These are phyloP conservation scores for Tricholoma matsutake DNA, from an alignment of 768 basidiomycete species.

Conservation along the genomic window DNA sequence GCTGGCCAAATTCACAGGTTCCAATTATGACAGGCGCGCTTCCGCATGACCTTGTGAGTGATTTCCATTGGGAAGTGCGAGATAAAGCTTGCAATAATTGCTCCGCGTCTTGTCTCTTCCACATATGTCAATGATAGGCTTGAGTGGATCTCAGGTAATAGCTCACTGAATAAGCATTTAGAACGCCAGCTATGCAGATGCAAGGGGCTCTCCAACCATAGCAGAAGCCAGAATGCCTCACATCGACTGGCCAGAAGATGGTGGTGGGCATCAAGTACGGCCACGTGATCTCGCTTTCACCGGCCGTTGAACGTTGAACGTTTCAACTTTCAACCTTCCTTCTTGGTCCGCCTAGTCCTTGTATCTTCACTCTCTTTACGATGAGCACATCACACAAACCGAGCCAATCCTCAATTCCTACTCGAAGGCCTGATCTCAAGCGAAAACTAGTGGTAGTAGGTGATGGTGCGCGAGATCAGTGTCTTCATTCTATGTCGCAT, in stretches of 20 bases:
- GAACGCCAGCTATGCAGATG: constrained; percentile 51
- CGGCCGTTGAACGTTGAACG: not conserved
- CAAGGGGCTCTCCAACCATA: constrained; percentile 56
- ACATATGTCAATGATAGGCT: constrained; percentile 5
- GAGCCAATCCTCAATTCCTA: constrained; percentile 23
- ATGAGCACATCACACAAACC: constrained; percentile 28
- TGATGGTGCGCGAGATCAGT: constrained; percentile 55
- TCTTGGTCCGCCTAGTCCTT: not conserved
- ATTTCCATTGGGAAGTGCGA: constrained; percentile 25
- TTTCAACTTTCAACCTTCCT: not conserved
- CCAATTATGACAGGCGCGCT: constrained; percentile 34
- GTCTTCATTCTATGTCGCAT: constrained; percentile 4
- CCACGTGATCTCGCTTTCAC: constrained; percentile 26
- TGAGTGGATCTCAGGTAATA: constrained; percentile 16
- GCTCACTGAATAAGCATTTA: constrained; percentile 33
- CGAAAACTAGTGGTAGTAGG: constrained; percentile 87
- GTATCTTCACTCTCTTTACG: constrained; percentile 7
- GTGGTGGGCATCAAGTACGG: constrained; percentile 29
- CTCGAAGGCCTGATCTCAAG: constrained; percentile 74
- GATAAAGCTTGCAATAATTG: constrained; percentile 11
- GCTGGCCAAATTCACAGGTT: constrained; percentile 24
- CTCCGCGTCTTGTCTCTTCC: not conserved
- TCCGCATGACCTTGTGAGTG: constrained; percentile 23
- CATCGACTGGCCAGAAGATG: constrained; percentile 60
- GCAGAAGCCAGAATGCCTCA: constrained; percentile 43